Evolutionary conservation across 176 grass and related monocot species (phyloP), one percentile per base, ranked within the genome.

Genomic region (Hyparrhenia diplandra): DNA sequence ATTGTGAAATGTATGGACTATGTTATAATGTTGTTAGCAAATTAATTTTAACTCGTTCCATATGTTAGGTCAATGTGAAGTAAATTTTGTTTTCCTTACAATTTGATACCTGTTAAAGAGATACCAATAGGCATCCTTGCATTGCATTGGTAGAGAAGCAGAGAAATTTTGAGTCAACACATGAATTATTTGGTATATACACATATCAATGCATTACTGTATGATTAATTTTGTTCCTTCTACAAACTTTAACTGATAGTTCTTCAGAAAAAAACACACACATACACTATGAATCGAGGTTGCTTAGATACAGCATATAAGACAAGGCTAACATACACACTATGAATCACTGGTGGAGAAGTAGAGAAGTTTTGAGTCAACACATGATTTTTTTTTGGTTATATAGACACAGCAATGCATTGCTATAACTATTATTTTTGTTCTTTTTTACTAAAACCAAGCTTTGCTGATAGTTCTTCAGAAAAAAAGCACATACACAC

Each of bases 231-330:
- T 73, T 10, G 17, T 47, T 83, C 73, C 61, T 40, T 39, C 24
- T 74, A 30, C 28, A 70, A 34, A 60, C 23, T 49, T 58, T 8
- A 70, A 79, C 30, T 79, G 18, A 49, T 78, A 65, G 76, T 58
- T 69, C 23, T 82, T 25, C 20, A 30, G 30, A 57, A 25, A 58
- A 59, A 32, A 5, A 73, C 49, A 41, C 23, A 41, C 13, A 41
- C 13, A 39, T 54, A 2, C 20, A 55, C 51, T 10, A 58, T 24
- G 54, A 58, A 58, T 58, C 3, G 3, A 24, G 1, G 57, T 28
- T 71, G 32, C 20, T 78, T 69, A 34, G 13, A 55, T 21, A 42
- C 14, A 41, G 14, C 20, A 28, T 54, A 65, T 24, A 21, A 55
- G 20, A 55, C 52, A 55, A n/a, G 52, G 21, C 21, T n/a, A 55